These are phyloP conservation scores for Colletotrichum godetiae DNA, from an alignment of 2,329 filamentous ascomycete genomes.

Conservation along the genomic window DNA sequence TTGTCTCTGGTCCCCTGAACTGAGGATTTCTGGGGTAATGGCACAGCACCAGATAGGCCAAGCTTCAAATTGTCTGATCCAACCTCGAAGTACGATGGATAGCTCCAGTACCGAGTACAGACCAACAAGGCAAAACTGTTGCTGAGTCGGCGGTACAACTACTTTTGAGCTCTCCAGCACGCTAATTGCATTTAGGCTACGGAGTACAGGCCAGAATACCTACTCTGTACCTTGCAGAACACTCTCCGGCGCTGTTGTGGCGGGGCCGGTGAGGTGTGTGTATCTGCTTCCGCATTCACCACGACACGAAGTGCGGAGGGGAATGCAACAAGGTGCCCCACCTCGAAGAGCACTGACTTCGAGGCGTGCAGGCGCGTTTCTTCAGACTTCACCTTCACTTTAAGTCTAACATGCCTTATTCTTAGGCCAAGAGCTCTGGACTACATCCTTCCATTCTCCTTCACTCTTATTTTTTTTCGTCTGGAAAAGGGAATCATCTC, in stretches of 20 bases:
- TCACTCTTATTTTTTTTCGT: too few relatives aligned
- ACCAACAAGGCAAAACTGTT: background rate
- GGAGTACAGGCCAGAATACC: background rate
- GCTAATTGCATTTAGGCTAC: conserved; percentile 26
- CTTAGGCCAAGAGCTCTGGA: background rate
- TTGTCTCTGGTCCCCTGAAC: conserved; percentile 7
- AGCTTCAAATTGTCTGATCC: conserved; percentile 6
- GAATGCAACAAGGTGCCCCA: conserved; percentile 6
- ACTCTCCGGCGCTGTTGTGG: background rate
- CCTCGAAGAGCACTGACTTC: conserved; percentile 29
- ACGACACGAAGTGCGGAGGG: conserved; percentile 12
- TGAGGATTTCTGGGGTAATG: conserved; percentile 20
- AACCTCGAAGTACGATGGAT: conserved; percentile 4
- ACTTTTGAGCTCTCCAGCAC: conserved; percentile 21
- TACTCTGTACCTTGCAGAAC: conserved; percentile 6
- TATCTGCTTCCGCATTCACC: background rate
- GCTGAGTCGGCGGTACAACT: background rate
- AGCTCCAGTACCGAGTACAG: conserved; percentile 21
- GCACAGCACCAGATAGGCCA: conserved; percentile 12
- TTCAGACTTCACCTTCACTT: background rate
- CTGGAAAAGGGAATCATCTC: background rate
- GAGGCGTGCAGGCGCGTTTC: background rate
- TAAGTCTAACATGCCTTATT: background rate
- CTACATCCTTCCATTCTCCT: background rate
- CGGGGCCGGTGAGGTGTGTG: background rate